Evolutionary conservation across 2,329 filamentous ascomycete genomes (phyloP), one percentile per base, ranked within the genome.

Genomic region (Alternaria triticimaculans): DNA sequence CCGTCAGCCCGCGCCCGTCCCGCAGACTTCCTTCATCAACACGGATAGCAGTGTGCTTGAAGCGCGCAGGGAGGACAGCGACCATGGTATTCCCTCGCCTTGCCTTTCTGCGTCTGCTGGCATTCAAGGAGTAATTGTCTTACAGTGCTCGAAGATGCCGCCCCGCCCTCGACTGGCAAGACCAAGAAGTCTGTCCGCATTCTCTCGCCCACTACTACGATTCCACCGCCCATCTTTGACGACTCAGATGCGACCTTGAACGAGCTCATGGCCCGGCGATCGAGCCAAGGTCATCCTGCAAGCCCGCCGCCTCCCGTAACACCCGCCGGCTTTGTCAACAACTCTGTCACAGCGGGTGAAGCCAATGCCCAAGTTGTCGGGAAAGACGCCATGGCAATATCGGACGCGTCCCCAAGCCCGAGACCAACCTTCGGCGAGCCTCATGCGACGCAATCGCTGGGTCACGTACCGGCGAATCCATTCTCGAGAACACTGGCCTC

Each of bases 161-260:
- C 67, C 60, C 58, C 75, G 48, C 55, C 55, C 66, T 62, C 65
- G 62, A 68, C 71, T 41, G 37, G 37, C 61, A 74, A 70, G 74
- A 84, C 87, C 63, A 91, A 91, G 80, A 90, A 87, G 70, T 74
- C 74, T 72, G 90, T 92, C 64, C 87, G 89, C 72, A 82, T 83
- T 72, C 79, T 80, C 58, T 82, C 81, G 50, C 80, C 81, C 44
- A 75, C 80, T 37, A 74, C 75, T 25, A 76, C 77, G 54, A 72
- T 73, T 55, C 73, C 77, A 64, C 78, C 73, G 73, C 74, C 77
- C 71, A 69, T 77, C 30, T 63, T 68, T 57, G 64, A 71, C 64
- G 64, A 74, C 63, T 64, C 58, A 62, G 67, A 73, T 57, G 66
- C 62, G 48, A 66, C 66, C 54, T 62, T 62, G 21, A 60, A 63